phyloP scores from a whole-genome alignment of 257 asterid genomes.

The Przewalskia tangutica region DNA sequence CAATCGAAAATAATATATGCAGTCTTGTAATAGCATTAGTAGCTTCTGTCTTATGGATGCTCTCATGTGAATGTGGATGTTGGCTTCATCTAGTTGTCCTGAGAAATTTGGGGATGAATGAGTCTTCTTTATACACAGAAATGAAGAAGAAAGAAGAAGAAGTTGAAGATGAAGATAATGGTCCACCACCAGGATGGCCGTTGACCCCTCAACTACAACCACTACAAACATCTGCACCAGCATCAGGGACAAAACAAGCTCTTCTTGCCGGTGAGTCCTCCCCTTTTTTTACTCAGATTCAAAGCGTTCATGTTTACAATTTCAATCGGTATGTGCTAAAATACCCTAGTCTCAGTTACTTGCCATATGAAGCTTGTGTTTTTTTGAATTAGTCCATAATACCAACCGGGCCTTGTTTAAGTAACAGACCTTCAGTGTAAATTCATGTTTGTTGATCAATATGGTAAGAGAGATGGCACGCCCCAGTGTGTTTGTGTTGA shows the following conservation, averaged over 20 bases:
- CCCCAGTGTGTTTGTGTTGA: neutral
- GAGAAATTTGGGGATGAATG: neutral
- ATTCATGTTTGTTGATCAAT: neutral
- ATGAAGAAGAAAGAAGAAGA: conserved; percentile 29
- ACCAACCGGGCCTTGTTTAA: neutral
- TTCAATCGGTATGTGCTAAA: neutral
- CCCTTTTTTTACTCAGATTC: neutral
- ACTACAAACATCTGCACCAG: conserved; percentile 27
- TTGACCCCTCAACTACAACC: conserved; percentile 24
- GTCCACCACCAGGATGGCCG: conserved; percentile 79
- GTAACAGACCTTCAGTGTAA: neutral
- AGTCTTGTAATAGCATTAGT: neutral
- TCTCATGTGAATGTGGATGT: neutral
- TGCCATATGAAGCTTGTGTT: neutral
- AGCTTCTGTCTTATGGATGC: neutral
- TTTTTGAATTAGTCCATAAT: too few relatives aligned
- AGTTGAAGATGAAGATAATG: conserved; percentile 33
- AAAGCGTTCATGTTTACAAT: neutral
- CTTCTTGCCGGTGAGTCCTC: conserved; percentile 36
- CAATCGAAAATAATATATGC: neutral
- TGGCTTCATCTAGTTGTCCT: neutral
- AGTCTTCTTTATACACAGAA: conserved; percentile 8
- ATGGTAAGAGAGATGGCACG: neutral
- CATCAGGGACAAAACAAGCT: conserved; percentile 20
- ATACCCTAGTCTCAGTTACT: neutral